Conservation (phyloP, 495 filamentous ascomycete genomes). For the Thermochaetoides thermophila region DNA sequence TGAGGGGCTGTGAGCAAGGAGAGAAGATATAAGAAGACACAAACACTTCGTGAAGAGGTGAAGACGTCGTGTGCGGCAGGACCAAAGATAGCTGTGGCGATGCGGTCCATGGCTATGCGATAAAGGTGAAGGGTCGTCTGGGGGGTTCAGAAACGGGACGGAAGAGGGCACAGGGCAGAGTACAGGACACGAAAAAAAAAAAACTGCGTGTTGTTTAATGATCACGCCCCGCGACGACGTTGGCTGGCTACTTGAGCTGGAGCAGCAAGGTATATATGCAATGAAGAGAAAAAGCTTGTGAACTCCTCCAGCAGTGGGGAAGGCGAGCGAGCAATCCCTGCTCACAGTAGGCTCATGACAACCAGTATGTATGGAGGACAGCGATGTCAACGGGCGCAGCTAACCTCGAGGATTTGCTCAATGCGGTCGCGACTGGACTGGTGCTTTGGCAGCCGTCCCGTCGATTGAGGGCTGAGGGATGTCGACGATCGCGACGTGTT, state of each 20-base stretch:
- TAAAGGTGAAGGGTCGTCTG: neutral
- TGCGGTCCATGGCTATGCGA: conserved; percentile 11
- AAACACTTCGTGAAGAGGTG: conserved; percentile 10
- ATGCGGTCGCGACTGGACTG: conserved; percentile 24
- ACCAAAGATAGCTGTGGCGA: conserved; percentile 10
- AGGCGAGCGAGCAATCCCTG: too few species aligned
- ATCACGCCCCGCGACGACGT: too few species aligned
- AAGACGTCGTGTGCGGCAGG: conserved; percentile 9
- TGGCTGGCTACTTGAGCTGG: neutral
- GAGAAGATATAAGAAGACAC: conserved; percentile 6
- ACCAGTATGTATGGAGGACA: neutral
- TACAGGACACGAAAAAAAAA: too few species aligned
- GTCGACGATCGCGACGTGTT: too few species aligned
- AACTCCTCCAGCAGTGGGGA: too few species aligned
- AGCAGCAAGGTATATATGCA: too few species aligned
- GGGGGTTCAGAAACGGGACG: too few species aligned
- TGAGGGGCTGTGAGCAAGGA: conserved; percentile 1
- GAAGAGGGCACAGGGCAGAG: too few species aligned
- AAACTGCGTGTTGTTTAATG: too few species aligned
- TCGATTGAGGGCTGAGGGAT: neutral
- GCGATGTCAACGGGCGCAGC: neutral
- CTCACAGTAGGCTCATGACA: too few species aligned
- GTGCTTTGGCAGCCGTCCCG: conserved; percentile 9
- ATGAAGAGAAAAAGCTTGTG: too few species aligned
- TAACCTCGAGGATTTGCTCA: conserved; percentile 31